Evolutionary conservation across 2,329 filamentous ascomycete species (phyloP), one percentile per base, ranked within the genome.

Genomic region (Neophaeococcomyces mojaviensis): DNA sequence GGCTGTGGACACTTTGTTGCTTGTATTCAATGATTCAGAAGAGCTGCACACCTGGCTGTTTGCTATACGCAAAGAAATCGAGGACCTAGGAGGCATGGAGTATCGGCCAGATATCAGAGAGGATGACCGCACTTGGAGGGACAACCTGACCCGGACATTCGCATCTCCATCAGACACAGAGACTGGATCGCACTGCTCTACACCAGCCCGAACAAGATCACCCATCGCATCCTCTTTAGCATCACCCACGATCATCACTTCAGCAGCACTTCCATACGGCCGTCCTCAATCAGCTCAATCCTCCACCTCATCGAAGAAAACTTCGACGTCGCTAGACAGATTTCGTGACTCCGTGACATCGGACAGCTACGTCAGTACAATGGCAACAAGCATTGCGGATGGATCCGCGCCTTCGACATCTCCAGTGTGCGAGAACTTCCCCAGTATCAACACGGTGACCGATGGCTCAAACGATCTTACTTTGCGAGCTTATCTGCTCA

Each of bases 31-130:
- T 41, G 62, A 60, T 42, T 64, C 69, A 0, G 64, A 69, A 15
- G 65, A 68, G 9, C 64, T 73, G 60, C 64, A 65, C 28, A 59
- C 61, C 1, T 73, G 70, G 70, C 56, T 73, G 19, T 53, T 62
- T n/a, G 60, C 63, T 3, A 56, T 73, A 24, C 60, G 69, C n/a
- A 64, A 63, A 30, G 65, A 69, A 54, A 72, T 73, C 30, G 67
- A 71, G 46, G 55, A 61, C 15, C 59, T 68, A 3, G 68, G 70
- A n/a, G 69, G 70, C 1, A 66, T 65, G 44, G 66, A 67, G 47
- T 68, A 68, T 51, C 58, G 62, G 2, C 59, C 63, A 3, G 68
- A 71, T 45, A 62, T 58, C 13, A 55, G 30, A n/a, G 31, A 50
- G 2, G 45, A 52, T 15, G 47, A 52, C n/a, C 35, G 31, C 12